These are phyloP conservation scores for Kentomonas sorsogonicus DNA, from an alignment of 208 protist genomes.

Conservation along the genomic window DNA sequence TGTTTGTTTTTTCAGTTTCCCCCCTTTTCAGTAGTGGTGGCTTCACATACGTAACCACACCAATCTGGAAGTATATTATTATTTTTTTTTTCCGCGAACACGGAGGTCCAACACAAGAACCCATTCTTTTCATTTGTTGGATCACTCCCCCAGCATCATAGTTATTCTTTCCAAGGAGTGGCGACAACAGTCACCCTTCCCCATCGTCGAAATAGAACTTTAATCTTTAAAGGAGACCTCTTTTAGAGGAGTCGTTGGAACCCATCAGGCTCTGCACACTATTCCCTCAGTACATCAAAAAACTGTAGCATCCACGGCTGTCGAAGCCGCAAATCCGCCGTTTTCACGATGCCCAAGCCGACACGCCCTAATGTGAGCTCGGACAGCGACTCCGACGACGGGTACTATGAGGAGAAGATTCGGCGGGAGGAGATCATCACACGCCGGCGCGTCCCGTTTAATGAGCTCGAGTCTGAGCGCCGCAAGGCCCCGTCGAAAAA, in stretches of 20 bases:
- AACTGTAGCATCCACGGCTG: too few species aligned
- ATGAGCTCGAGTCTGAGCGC: background rate
- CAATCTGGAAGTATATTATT: constrained; percentile 2
- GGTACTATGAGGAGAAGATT: constrained; percentile 6
- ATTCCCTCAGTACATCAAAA: too few species aligned
- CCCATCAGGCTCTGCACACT: background rate
- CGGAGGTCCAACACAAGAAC: too few species aligned
- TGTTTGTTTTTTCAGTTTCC: background rate
- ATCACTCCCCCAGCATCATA: too few species aligned
- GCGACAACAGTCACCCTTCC: too few species aligned
- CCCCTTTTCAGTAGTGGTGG: background rate
- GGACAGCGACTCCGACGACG: too few species aligned
- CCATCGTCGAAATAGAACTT: too few species aligned
- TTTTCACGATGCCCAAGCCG: background rate
- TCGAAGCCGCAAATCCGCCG: too few species aligned
- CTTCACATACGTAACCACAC: background rate
- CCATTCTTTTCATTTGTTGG: constrained; percentile 2
- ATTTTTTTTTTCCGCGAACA: background rate
- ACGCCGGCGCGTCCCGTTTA: constrained; percentile 2
- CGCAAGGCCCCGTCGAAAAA: background rate
- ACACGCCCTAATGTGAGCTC: background rate
- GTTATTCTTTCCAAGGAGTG: too few species aligned
- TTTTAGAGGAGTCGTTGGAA: background rate
- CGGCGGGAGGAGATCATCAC: constrained; percentile 3
- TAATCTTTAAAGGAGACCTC: too few species aligned